Evolutionary conservation across 176 grass and related monocot species (phyloP).

Genomic region (Poa pratensis): DNA sequence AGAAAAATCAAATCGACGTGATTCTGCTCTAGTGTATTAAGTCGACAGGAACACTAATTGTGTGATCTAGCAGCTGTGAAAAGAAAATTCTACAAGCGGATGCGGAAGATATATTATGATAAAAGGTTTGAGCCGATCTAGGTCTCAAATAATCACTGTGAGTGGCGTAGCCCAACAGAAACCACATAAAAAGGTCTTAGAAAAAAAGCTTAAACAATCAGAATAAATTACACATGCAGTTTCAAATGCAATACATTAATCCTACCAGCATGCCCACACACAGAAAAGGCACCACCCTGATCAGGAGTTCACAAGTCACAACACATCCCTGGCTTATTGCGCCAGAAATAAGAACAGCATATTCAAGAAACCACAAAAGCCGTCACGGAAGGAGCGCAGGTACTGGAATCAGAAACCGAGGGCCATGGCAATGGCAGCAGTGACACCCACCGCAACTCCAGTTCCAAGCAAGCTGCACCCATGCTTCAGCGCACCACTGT

Average conservation of each 20-base stretch:
- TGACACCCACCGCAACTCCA: conserved; percentile 22
- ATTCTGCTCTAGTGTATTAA: too few relatives aligned
- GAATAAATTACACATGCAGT: neutral
- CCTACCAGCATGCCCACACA: neutral
- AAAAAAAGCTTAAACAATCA: neutral
- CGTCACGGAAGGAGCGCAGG: neutral
- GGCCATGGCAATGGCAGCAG: conserved; percentile 28
- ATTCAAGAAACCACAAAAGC: neutral
- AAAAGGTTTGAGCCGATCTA: too few relatives aligned
- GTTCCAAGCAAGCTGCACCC: conserved; percentile 32
- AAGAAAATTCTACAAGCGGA: too few relatives aligned
- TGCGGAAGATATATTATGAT: too few relatives aligned
- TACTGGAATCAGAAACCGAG: conserved; percentile 23
- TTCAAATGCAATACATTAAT: neutral
- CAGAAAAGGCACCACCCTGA: conserved; percentile 15
- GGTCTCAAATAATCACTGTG: neutral
- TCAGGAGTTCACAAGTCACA: conserved; percentile 2
- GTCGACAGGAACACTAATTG: too few relatives aligned
- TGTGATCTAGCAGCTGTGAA: too few relatives aligned
- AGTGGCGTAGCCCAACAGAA: neutral
- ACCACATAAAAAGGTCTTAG: neutral
- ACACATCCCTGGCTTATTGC: conserved; percentile 40
- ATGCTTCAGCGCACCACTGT: conserved; percentile 56
- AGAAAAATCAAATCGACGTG: too few relatives aligned
- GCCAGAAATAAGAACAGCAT: conserved; percentile 27